These are phyloP conservation scores for Cupressus sempervirens DNA, from an alignment of 75 land plant genomes.

Conservation along the genomic window DNA sequence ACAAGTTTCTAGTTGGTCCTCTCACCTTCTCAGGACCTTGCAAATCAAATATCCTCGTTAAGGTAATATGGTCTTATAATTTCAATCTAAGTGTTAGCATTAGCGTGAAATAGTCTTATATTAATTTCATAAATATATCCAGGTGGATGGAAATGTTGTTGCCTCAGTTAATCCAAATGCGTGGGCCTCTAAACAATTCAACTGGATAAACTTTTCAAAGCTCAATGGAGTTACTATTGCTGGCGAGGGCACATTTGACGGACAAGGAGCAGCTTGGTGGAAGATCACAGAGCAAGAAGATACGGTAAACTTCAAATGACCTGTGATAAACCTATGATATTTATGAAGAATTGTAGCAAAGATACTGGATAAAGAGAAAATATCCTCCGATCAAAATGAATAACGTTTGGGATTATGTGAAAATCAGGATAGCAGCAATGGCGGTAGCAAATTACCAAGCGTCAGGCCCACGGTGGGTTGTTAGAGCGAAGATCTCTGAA, in stretches of 20 bases:
- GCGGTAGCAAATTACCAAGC: not conserved
- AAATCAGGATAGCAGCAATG: not conserved
- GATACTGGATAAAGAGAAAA: too few species aligned
- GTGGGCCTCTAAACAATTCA: constrained; percentile 27
- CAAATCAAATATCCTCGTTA: constrained; percentile 35
- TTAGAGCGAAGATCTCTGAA: not conserved
- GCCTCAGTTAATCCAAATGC: constrained; percentile 9
- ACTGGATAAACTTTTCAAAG: constrained; percentile 71
- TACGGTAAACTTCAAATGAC: not conserved
- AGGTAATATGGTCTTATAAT: constrained; percentile 27
- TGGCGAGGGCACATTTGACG: constrained; percentile 59
- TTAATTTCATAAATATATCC: too few species aligned
- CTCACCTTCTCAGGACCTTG: constrained; percentile 69
- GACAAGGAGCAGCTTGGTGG: constrained; percentile 63
- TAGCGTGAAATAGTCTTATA: too few species aligned
- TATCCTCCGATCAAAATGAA: not conserved
- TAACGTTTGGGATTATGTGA: not conserved
- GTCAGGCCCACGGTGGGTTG: constrained; percentile 14
- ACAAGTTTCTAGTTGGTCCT: constrained; percentile 47
- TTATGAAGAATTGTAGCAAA: too few species aligned
- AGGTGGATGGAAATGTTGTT: not conserved
- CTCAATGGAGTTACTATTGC: constrained; percentile 44
- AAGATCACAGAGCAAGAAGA: not conserved
- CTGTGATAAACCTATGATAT: too few species aligned
- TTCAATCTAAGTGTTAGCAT: too few species aligned